These are phyloP conservation scores for Suhomyces ambrosiae DNA, from an alignment of 1,139 yeast species.

Conservation along the genomic window DNA sequence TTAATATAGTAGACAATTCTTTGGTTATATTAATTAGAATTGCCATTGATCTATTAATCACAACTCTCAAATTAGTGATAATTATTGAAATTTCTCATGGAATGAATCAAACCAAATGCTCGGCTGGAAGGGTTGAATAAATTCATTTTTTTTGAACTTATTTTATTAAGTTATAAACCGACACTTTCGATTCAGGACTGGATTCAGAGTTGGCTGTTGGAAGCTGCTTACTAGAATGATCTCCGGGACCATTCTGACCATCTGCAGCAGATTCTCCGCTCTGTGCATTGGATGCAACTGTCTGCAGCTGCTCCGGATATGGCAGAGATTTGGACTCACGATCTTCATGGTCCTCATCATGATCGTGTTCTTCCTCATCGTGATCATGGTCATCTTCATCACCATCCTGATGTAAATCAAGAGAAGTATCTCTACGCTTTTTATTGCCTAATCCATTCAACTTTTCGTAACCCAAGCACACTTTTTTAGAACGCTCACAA, in stretches of 20 bases:
- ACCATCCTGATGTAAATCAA: conserved; percentile 14
- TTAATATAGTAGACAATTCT: no score
- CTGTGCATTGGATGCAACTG: conserved; percentile 1
- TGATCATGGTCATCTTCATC: conserved; percentile 9
- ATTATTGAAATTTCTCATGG: no score
- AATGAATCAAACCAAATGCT: no score
- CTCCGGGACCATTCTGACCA: conserved; percentile 11
- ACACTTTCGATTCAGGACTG: conserved; percentile 7
- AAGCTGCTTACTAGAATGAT: conserved; percentile 4
- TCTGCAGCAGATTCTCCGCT: not conserved
- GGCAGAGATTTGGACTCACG: not conserved
- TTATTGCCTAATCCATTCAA: conserved; percentile 17
- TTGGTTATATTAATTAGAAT: no score
- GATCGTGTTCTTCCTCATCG: conserved; percentile 7
- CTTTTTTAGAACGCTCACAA: conserved; percentile 70
- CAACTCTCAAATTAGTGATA: no score
- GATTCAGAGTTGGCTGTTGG: not conserved
- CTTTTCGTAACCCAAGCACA: conserved; percentile 67
- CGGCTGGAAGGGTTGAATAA: no score
- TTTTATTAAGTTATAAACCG: conserved; percentile 16
- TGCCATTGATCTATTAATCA: no score
- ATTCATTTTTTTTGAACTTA: no score
- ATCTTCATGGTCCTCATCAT: conserved; percentile 2
- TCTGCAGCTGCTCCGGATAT: not conserved
- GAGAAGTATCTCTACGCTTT: conserved; percentile 16